Conservation (phyloP, 2,329 filamentous ascomycete genomes). For the Alternaria panax region DNA sequence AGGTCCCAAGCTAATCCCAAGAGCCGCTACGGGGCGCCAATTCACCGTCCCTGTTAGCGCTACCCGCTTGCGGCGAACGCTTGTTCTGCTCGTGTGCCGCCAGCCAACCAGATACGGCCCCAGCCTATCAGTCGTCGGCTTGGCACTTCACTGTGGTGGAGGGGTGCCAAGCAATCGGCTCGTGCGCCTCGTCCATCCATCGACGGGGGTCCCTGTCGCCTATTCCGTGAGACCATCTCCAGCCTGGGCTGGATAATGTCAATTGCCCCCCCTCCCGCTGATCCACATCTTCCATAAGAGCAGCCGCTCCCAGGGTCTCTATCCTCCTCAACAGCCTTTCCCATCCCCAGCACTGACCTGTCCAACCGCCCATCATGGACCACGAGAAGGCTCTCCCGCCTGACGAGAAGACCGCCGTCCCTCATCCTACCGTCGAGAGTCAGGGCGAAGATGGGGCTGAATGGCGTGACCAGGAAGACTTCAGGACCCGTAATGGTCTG, state of each 20-base stretch:
- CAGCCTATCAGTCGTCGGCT: conserved; percentile 27
- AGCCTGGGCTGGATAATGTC: conserved; percentile 25
- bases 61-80: conserved; percentile 20
- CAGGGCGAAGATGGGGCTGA: conserved; percentile 22
- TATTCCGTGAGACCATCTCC: conserved; percentile 31
- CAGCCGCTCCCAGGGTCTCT: conserved; percentile 20
- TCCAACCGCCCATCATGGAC: conserved; percentile 34
- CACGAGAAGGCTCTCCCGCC: conserved; percentile 34
- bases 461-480: conserved; percentile 44
- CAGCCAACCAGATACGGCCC: conserved; percentile 23
- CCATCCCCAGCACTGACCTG: conserved; percentile 15
- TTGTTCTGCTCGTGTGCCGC: conserved; percentile 27
- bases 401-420: conserved; percentile 38
- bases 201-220: conserved; percentile 33
- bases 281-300: conserved; percentile 34
- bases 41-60: conserved; percentile 19
- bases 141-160: conserved; percentile 20
- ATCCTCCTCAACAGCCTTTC: conserved; percentile 8
- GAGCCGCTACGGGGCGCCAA: conserved; percentile 24
- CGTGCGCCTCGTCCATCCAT: conserved; percentile 25
- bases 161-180: conserved; percentile 33
- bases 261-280: conserved; percentile 34
- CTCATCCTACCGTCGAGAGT: conserved; percentile 25
- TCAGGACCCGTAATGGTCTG: conserved; percentile 48
- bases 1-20: conserved; percentile 30